phyloP scores from a whole-genome alignment of 106 monocot genomes.

The Dendrobium chrysotoxum region DNA sequence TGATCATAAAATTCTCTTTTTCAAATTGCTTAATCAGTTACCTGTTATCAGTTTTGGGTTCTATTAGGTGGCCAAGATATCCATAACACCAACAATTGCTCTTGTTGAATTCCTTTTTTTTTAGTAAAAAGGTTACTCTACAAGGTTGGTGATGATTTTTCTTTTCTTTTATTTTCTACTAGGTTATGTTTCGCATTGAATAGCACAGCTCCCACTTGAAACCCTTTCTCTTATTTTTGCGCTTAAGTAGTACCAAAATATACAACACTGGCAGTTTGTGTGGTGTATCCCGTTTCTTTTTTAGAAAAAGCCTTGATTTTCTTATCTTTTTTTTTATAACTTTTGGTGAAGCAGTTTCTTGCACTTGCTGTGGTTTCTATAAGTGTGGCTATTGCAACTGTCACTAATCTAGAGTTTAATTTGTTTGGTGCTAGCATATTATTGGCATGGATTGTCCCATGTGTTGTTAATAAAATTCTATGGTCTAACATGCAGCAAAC shows the following conservation, averaged over 20 bases:
- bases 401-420: conserved; percentile 87
- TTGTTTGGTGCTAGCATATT: conserved; percentile 90
- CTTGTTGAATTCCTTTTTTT: conserved; percentile 85
- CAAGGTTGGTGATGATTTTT: conserved; percentile 38
- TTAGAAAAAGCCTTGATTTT: not conserved
- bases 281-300: no score
- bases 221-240: not conserved
- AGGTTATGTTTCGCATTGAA: not conserved
- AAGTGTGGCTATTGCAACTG: conserved; percentile 90
- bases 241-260: not conserved
- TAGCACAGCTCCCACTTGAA: not conserved
- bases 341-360: conserved; percentile 43
- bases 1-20: not conserved
- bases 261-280: not conserved
- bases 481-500: conserved; percentile 91
- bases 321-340: not conserved
- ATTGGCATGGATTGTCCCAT: conserved; percentile 86
- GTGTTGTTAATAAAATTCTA: conserved; percentile 86
- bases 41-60: conserved; percentile 72
- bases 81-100: conserved; percentile 93
- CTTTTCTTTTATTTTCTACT: not conserved
- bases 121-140: conserved; percentile 50
- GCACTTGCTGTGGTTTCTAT: conserved; percentile 62
- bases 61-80: conserved; percentile 97
- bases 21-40: not conserved